phyloP scores from a whole-genome alignment of 352 stramenopile species.

The Peronospora farinosa region DNA sequence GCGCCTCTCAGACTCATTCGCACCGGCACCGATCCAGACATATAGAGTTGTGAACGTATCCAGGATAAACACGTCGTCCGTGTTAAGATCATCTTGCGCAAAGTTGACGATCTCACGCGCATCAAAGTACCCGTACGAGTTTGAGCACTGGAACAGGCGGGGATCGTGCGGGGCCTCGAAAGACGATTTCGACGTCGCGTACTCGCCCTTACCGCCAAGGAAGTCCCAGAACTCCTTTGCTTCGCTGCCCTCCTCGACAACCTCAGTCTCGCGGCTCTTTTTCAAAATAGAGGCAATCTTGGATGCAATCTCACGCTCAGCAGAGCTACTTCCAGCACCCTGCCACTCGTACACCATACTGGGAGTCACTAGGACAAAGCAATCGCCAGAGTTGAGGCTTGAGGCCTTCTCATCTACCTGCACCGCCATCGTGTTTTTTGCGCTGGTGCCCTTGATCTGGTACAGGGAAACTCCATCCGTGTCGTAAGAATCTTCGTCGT shows the following conservation, averaged over 20 bases:
- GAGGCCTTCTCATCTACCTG: constrained; percentile 70
- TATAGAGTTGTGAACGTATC: constrained; percentile 88
- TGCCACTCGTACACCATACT: constrained; percentile 72
- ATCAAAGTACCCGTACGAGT: constrained; percentile 82
- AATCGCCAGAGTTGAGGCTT: constrained; percentile 87
- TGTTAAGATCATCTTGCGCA: constrained; percentile 87
- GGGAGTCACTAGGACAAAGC: constrained; percentile 78
- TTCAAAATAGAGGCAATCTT: constrained; percentile 56
- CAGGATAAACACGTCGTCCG: constrained; percentile 88
- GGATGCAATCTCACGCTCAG: constrained; percentile 53
- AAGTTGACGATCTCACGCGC: constrained; percentile 85
- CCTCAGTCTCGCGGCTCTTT: constrained; percentile 43
- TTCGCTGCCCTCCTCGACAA: constrained; percentile 57
- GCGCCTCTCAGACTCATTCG: constrained; percentile 71
- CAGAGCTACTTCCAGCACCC: constrained; percentile 54
- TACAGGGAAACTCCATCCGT: constrained; percentile 83
- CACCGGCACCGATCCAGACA: constrained; percentile 83
- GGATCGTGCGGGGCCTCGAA: constrained; percentile 67
- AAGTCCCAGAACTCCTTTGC: constrained; percentile 78
- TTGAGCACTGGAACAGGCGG: constrained; percentile 88
- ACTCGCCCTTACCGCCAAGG: constrained; percentile 73
- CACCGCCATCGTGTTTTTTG: constrained; percentile 81
- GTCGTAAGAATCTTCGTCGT: constrained; percentile 80
- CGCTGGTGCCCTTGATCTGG: constrained; percentile 86
- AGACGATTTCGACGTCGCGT: constrained; percentile 60